Base-by-base conservation (phyloP, 345 rosid genomes). In the Carallia pectinifolia region DNA sequence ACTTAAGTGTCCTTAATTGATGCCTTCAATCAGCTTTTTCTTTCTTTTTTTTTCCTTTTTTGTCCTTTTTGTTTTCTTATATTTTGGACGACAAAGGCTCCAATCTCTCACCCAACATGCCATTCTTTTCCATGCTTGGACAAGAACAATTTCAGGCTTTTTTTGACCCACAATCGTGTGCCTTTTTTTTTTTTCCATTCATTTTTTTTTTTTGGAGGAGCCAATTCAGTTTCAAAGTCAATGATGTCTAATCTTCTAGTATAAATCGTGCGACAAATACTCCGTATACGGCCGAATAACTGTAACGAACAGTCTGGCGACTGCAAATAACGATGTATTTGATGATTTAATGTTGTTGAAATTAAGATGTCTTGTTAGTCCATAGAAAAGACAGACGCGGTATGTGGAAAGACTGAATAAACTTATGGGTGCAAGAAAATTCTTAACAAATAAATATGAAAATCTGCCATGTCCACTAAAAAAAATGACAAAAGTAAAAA, bases 101-200 rank as follows among this genome's bases (percentile, higher is more conserved):
- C 33, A 56, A 27, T 61, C 50, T 18, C 66, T 79, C 70, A 75
- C 67, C 75, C 73, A 76, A 76, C 80, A 62, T 31, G 66, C 63
- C 70, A 53, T 76, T 29, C 53, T 72, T 77, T 81, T 81, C 77
- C 8, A 69, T 69, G 62, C 34, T 56, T 58, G 44, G 10, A 60
- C 38, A 1, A 56, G 71, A 65, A 53, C 64, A 65, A 61, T 36
- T 65, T 18, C 39, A 3, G 40, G 33, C 27, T 36, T 63, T 64
- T 64, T 72, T 66, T 75, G 75, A 75, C 77, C 62, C 53, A 34
- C n/a, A 9, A 15, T 13, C 15, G 37, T 30, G 36, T 58, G 7
- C 31, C 33, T 29, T 4, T 52, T 52, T n/a, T 52, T 0, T 52
- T 55, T 19, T 23, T 19, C 31, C 31, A 0, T 31, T 6, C 29